phyloP scores from a whole-genome alignment of 768 basidiomycete species.

The Hypholoma fasciculare region DNA sequence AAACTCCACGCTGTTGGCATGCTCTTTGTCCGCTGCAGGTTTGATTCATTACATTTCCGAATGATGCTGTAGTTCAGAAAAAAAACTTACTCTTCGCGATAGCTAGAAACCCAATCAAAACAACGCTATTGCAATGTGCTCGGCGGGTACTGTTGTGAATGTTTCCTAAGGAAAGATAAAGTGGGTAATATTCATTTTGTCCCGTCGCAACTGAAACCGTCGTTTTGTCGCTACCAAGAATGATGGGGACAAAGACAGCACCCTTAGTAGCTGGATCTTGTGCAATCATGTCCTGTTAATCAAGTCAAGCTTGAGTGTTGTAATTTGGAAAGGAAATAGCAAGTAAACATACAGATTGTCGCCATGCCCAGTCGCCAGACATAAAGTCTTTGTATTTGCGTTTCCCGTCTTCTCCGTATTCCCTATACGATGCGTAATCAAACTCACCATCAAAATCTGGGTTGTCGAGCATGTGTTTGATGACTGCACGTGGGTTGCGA shows the following conservation, averaged over 20 bases:
- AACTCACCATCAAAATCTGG: constrained; percentile 31
- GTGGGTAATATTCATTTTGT: constrained; percentile 28
- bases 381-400: constrained; percentile 33
- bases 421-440: constrained; percentile 29
- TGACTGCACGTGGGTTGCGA: constrained; percentile 22
- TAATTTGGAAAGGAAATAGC: neutral
- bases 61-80: too few relatives aligned
- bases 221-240: constrained; percentile 32
- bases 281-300: neutral
- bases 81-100: constrained; percentile 26
- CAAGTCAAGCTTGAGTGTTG: neutral
- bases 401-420: constrained; percentile 19
- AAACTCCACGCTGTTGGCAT: too few relatives aligned
- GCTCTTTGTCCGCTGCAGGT: too few relatives aligned
- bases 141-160: constrained; percentile 24
- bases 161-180: constrained; percentile 31
- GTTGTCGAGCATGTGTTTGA: constrained; percentile 29
- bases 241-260: constrained; percentile 18
- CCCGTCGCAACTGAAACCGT: constrained; percentile 33
- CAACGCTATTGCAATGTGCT: constrained; percentile 26
- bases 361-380: constrained; percentile 39
- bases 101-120: constrained; percentile 24
- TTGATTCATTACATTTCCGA: too few relatives aligned
- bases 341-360: constrained; percentile 25
- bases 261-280: neutral